These are phyloP conservation scores for Trichoderma sp. DNA, from an alignment of 2,329 filamentous ascomycete species.

Conservation along the genomic window DNA sequence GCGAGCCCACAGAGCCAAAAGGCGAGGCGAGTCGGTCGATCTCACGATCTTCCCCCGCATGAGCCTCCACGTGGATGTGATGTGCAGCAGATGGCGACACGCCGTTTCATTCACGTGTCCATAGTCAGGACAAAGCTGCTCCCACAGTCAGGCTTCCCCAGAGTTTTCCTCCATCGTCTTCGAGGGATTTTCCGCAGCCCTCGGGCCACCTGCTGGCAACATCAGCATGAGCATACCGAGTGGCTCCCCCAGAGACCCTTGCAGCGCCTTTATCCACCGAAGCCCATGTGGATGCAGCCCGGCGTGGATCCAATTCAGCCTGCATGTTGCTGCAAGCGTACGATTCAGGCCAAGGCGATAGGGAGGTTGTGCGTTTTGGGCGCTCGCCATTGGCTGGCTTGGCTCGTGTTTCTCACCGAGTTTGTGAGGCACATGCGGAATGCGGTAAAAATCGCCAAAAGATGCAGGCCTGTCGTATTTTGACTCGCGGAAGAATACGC, in stretches of 20 bases:
- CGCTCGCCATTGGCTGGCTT: conserved; percentile 4
- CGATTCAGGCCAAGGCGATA: conserved; percentile 13
- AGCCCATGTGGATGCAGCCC: conserved; percentile 18
- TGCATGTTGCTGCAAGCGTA: conserved; percentile 10
- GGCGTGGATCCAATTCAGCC: conserved; percentile 9
- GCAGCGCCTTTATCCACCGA: conserved; percentile 15
- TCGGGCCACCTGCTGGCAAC: neutral
- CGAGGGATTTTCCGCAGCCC: neutral
- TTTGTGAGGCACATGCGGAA: neutral
- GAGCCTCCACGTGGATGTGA: conserved; percentile 20
- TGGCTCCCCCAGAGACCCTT: neutral
- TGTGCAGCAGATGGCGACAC: conserved; percentile 19
- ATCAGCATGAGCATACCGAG: neutral
- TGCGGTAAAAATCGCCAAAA: conserved; percentile 1
- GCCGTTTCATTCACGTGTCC: neutral
- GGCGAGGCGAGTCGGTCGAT: conserved; percentile 12
- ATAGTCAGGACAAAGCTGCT: neutral
- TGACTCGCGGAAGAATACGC: neutral
- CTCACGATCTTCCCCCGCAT: conserved; percentile 24
- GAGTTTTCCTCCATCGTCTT: neutral
- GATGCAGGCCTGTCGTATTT: conserved; percentile 16
- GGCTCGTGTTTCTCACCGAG: neutral
- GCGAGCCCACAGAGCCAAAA: conserved; percentile 13
- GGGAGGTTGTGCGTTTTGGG: neutral
- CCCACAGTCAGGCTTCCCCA: neutral